These are phyloP conservation scores for Echinochloa phyllopogon DNA, from an alignment of 176 grass and related monocot genomes.

Conservation along the genomic window DNA sequence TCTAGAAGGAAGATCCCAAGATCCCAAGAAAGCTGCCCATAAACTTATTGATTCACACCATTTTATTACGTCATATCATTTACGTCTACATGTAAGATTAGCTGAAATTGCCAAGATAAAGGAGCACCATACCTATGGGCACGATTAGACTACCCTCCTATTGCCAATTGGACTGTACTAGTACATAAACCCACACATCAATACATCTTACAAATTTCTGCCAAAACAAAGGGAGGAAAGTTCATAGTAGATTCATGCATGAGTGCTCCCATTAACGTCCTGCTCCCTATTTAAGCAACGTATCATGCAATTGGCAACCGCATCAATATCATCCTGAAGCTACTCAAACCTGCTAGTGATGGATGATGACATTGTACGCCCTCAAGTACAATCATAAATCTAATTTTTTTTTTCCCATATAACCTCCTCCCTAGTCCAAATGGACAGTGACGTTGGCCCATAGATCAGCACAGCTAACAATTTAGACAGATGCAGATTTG, in stretches of 20 bases:
- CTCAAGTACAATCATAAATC: conserved; percentile 24
- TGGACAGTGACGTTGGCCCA: conserved; percentile 24
- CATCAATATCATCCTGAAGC: background rate
- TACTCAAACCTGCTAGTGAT: conserved; percentile 29
- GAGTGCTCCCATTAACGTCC: background rate
- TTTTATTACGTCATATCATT: background rate
- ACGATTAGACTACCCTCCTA: conserved; percentile 5
- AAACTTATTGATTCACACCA: conserved; percentile 1
- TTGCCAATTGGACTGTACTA: background rate
- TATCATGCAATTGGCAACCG: background rate
- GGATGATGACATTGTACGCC: background rate
- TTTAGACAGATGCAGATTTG: conserved; percentile 40
- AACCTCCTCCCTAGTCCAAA: conserved; percentile 24
- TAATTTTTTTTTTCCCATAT: conserved; percentile 8
- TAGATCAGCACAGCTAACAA: conserved; percentile 36
- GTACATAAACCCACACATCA: background rate
- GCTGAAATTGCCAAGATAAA: background rate
- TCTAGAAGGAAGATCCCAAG: conserved; percentile 8
- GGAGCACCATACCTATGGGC: background rate
- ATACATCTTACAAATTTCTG: background rate
- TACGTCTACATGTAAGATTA: background rate
- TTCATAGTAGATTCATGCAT: background rate
- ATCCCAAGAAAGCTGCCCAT: background rate
- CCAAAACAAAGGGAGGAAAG: background rate
- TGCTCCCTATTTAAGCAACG: background rate